These are phyloP conservation scores for Lolium multiflorum DNA, from an alignment of 176 grass and related monocot genomes.

Conservation along the genomic window DNA sequence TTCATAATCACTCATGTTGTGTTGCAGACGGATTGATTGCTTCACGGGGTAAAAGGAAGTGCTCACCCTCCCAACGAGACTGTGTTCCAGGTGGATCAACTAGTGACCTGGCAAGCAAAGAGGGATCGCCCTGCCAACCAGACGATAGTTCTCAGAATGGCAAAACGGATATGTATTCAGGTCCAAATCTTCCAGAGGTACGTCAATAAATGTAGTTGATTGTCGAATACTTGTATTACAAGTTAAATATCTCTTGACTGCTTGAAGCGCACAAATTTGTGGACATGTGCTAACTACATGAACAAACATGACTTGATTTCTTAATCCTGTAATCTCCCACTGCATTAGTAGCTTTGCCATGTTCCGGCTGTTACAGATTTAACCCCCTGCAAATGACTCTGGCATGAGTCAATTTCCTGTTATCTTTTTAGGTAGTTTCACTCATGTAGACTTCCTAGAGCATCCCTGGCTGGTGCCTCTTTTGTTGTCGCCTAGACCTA, in stretches of 20 bases:
- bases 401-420: neutral
- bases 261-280: neutral
- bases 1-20: neutral
- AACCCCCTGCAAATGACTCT: neutral
- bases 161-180: neutral
- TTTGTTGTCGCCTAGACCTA: too few relatives aligned
- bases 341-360: neutral
- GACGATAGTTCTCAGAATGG: neutral
- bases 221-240: neutral
- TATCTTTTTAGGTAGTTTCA: neutral
- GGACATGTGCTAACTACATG: neutral
- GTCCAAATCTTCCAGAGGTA: slow-evolving; percentile 22
- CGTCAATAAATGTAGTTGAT: neutral
- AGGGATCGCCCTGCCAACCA: neutral
- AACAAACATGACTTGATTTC: neutral
- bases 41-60: neutral
- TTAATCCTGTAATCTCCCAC: neutral
- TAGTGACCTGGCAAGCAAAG: neutral
- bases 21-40: slow-evolving; percentile 10
- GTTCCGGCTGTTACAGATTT: neutral
- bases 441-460: neutral
- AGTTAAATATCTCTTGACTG: neutral
- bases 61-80: neutral
- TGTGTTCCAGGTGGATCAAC: too few relatives aligned
- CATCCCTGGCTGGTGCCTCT: neutral